Base-by-base conservation (phyloP, 1,284 basidiomycete genomes). In the Ganoderma leucocontextum region DNA sequence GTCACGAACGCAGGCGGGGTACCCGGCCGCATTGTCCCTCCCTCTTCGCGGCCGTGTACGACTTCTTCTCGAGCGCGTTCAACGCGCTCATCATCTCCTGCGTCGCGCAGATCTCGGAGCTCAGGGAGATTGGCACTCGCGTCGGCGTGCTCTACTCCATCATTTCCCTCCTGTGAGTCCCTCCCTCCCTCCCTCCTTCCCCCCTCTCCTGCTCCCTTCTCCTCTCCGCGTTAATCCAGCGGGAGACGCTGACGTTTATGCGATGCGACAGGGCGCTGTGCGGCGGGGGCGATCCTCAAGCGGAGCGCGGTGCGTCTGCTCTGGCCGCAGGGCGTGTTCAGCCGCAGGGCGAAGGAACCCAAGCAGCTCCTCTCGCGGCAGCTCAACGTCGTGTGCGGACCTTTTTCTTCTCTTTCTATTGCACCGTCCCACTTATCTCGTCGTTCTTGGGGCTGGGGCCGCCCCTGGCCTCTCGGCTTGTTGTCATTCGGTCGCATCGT, bases 1-100 rank as follows among this genome's bases (percentile, higher is more conserved):
- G 82, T 87, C 52, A 83, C 92, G 81, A 92, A 92, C 75, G 89
- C 85, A 0, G 89, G 89, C 9, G 85, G 89, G 0, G 80, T 91
- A 39, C 69, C 76, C 57, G 90, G 91, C 15, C 88, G 91, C 17
- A 78, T 91, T 58, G 82, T 83, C 2, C 91, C 91, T 9, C 84
- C 89, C 0, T 84, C 15, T 92, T 91, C 70, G 84, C 89, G 4
- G 81, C 80, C 0, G 53, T 86, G 0, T 92, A 89, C 73, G 91
- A 91, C 0, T 78, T 80, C 76, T 78, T 76, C 74, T 76, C 75
- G 9, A 78, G 79, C 41, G 79, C 76, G 41, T 78, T 80, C 76
- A 80, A 78, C 66, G 75, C 79, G 55, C 74, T 79, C 61, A 69
- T 79, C 73, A 72, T 77, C 44, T 76, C 78, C 29, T 78, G 76